phyloP scores from a whole-genome alignment of 768 basidiomycete genomes.

The Suillus cothurnatus region DNA sequence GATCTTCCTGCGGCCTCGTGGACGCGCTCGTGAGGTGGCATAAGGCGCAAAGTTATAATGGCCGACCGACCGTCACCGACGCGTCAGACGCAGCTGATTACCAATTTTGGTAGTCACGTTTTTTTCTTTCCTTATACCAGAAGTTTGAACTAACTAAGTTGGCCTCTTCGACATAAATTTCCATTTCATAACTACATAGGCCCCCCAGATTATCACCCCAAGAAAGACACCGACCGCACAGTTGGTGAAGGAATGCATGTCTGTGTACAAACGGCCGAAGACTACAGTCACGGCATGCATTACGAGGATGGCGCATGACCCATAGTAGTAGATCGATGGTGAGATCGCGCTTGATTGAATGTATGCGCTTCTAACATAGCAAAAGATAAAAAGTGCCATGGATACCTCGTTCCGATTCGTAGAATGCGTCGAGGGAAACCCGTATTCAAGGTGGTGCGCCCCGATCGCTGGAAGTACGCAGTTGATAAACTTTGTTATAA shows the following conservation, averaged over 20 bases:
- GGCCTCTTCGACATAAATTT: no score
- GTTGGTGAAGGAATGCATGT: slow-evolving; percentile 87
- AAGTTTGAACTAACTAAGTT: no score
- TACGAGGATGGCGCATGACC: slow-evolving; percentile 46
- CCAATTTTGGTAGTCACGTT: no score
- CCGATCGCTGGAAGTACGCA: slow-evolving; percentile 58
- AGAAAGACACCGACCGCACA: slow-evolving; percentile 63
- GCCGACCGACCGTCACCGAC: no score
- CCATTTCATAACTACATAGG: slow-evolving; percentile 38
- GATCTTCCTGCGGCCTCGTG: no score
- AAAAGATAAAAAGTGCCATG: slow-evolving; percentile 80
- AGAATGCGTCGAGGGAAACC: slow-evolving; percentile 95
- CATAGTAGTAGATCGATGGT: slow-evolving; percentile 41
- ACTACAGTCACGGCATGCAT: slow-evolving; percentile 73
- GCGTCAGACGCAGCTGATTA: no score
- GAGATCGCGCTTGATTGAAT: slow-evolving; percentile 44
- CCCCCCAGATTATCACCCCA: slow-evolving; percentile 66
- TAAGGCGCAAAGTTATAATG: no score
- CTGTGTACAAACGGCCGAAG: slow-evolving; percentile 80
- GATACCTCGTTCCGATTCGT: slow-evolving; percentile 91
- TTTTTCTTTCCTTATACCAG: no score
- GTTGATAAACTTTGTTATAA: not conserved
- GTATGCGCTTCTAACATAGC: slow-evolving; percentile 57
- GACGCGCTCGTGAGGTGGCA: no score
- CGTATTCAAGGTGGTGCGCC: slow-evolving; percentile 85